Conservation (phyloP, 495 filamentous ascomycete species). For the Aspergillus cavernicola region DNA sequence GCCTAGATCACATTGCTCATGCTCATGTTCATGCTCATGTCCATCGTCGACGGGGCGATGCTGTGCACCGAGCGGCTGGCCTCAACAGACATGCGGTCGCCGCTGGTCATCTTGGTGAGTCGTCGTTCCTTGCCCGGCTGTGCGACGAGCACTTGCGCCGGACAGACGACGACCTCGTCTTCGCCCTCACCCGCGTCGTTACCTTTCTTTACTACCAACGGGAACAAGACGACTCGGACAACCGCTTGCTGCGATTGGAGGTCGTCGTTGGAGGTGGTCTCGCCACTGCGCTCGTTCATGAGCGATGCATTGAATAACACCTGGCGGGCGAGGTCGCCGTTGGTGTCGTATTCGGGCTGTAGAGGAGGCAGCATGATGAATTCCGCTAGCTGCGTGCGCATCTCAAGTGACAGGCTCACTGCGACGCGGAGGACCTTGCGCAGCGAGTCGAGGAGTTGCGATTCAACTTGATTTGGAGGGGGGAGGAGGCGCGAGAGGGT, state of each 20-base stretch:
- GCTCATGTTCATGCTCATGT: conserved; percentile 42
- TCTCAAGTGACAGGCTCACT: conserved; percentile 85
- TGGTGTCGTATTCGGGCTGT: conserved; percentile 91
- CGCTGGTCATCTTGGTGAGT: conserved; percentile 38
- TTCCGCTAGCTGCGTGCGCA: conserved; percentile 92
- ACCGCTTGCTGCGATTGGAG: conserved; percentile 71
- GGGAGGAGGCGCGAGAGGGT: conserved; percentile 77
- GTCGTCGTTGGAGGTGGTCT: conserved; percentile 65
- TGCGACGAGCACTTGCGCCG: conserved; percentile 83
- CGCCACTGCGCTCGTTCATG: conserved; percentile 88
- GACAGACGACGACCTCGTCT: conserved; percentile 88
- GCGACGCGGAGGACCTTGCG: conserved; percentile 78
- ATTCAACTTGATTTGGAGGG: conserved; percentile 71
- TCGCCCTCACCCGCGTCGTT: conserved; percentile 80
- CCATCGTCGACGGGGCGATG: conserved; percentile 37
- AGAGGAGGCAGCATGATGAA: conserved; percentile 96
- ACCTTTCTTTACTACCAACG: conserved; percentile 89
- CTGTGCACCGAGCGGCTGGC: conserved; percentile 41
- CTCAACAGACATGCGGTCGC: conserved; percentile 45
- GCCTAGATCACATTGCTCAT: conserved; percentile 51
- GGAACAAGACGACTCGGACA: conserved; percentile 89
- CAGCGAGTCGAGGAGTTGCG: conserved; percentile 72
- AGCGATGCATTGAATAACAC: conserved; percentile 81
- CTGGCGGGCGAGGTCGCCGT: conserved; percentile 79
- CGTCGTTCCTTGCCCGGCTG: conserved; percentile 43